These are phyloP conservation scores for Ophiostoma populinum DNA, from an alignment of 2,329 filamentous ascomycete genomes.

Conservation along the genomic window DNA sequence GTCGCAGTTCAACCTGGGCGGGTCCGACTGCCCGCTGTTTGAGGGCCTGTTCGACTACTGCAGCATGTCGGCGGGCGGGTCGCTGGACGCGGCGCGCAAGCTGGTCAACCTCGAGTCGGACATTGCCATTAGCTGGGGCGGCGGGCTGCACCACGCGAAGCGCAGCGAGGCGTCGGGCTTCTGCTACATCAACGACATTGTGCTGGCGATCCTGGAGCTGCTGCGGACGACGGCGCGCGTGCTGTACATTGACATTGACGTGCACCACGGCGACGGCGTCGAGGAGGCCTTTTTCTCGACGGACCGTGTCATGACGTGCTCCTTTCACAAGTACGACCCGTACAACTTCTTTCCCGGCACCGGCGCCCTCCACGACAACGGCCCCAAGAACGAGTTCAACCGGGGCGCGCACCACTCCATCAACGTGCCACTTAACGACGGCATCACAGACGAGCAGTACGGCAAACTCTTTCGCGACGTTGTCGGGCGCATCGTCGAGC, in stretches of 20 bases:
- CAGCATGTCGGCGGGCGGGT: slow-evolving; percentile 80
- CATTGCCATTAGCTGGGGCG: slow-evolving; percentile 96
- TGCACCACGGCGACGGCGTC: slow-evolving; percentile 73
- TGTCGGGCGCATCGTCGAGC: slow-evolving; percentile 59
- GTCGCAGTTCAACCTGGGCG: slow-evolving; percentile 66
- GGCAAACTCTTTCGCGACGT: slow-evolving; percentile 68
- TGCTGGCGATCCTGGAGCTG: slow-evolving; percentile 79
- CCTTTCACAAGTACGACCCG: slow-evolving; percentile 92
- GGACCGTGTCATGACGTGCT: slow-evolving; percentile 74
- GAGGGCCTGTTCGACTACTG: slow-evolving; percentile 93
- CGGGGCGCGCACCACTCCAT: slow-evolving; percentile 76
- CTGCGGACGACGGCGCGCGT: slow-evolving; percentile 69
- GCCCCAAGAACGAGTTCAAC: slow-evolving; percentile 67
- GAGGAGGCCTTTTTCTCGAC: slow-evolving; percentile 75
- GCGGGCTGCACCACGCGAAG: slow-evolving; percentile 90
- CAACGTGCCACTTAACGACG: slow-evolving; percentile 80
- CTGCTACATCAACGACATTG: slow-evolving; percentile 98
- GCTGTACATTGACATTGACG: slow-evolving; percentile 83
- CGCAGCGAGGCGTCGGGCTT: slow-evolving; percentile 88
- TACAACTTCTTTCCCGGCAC: slow-evolving; percentile 76
- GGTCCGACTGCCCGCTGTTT: slow-evolving; percentile 91
- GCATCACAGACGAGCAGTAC: slow-evolving; percentile 84
- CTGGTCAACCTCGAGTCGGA: slow-evolving; percentile 75
- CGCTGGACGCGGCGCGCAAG: slow-evolving; percentile 78
- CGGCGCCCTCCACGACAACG: slow-evolving; percentile 71